Evolutionary conservation across 345 rosid species (phyloP).

Genomic region (Angophora floribunda): DNA sequence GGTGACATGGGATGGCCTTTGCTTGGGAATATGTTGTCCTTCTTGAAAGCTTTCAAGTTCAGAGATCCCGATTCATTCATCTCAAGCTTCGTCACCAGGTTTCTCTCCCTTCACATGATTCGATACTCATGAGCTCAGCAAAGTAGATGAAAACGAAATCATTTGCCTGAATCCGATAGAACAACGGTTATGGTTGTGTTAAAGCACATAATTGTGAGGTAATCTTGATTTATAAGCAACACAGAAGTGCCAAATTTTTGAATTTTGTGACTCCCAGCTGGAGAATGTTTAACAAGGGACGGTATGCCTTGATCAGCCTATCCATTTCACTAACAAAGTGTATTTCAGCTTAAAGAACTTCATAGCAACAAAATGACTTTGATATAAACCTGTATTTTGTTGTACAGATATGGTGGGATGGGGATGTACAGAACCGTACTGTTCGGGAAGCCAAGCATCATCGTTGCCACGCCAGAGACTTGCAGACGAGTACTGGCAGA

Average conservation of each 20-base stretch:
- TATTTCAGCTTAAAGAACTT: not conserved
- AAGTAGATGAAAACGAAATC: not conserved
- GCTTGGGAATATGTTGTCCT: slow-evolving; percentile 32
- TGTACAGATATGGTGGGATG: slow-evolving; percentile 14
- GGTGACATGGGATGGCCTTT: slow-evolving; percentile 39
- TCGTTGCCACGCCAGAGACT: slow-evolving; percentile 21
- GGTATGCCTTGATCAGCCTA: not conserved
- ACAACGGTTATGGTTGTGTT: not conserved
- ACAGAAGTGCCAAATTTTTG: not conserved
- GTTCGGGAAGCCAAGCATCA: slow-evolving; percentile 27
- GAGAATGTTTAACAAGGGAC: not conserved
- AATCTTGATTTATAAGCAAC: not conserved
- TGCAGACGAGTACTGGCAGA: slow-evolving; percentile 23
- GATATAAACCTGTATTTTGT: not conserved
- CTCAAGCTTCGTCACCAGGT: slow-evolving; percentile 15
- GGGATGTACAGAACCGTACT: slow-evolving; percentile 25
- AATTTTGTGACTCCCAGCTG: not conserved
- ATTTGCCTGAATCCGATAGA: not conserved
- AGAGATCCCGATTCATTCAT: slow-evolving; percentile 28
- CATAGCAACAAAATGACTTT: not conserved
- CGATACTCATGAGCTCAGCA: not conserved
- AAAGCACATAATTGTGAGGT: not conserved
- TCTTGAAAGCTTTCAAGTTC: slow-evolving; percentile 26
- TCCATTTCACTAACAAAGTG: not conserved
- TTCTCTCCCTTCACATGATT: not conserved